Evolutionary conservation across 306 rosid genomes (phyloP), one percentile per base, ranked within the genome.

Genomic region (Dalbergia cochinchinensis): DNA sequence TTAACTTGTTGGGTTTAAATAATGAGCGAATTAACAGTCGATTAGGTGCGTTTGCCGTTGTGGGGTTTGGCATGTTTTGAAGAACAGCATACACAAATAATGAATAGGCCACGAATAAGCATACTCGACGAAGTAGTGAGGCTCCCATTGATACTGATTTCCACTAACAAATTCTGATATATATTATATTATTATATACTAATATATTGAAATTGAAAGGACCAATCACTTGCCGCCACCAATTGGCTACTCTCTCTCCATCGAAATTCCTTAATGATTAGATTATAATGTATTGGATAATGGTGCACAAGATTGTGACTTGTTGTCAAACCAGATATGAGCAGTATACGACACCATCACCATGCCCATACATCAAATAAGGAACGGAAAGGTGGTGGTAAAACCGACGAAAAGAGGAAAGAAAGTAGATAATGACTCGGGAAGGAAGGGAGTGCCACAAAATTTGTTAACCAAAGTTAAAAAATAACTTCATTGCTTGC

Each of bases 81-180:
- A 19, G 55, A 54, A 26, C 73, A 62, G 51, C 81, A 69, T 61
- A 75, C 81, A 70, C 54, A 76, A 53, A 62, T 45, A 50, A 68
- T 5, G 33, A 53, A 31, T 19, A 18, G 5, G 57, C 33, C 73
- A 51, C 44, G 11, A 60, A 79, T 70, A 22, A 4, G n/a, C 22
- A 69, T 37, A 16, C 12, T 41, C n/a, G 5, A 59, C 6, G 15
- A 57, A 18, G 31, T 1, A 26, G 31, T 41, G 37, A 71, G 82
- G 78, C 39, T 51, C 59, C 71, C 42, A 26, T 39, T 82, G 74
- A 82, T 11, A 63, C 48, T 34, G 78, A 69, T 82, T 50, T 20
- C 82, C 82, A 82, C 82, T 76, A 39, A 62, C 61, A n/a, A 82
- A 51, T 82, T 13, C 54, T 26, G 22, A 80, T 65, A 42, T 51